Percentiles rank a stretch among this genome's conserved stretches.
Evolutionary conservation across 2,329 filamentous ascomycete species (phyloP).

Genomic region (Fusarium sarcochroum): DNA sequence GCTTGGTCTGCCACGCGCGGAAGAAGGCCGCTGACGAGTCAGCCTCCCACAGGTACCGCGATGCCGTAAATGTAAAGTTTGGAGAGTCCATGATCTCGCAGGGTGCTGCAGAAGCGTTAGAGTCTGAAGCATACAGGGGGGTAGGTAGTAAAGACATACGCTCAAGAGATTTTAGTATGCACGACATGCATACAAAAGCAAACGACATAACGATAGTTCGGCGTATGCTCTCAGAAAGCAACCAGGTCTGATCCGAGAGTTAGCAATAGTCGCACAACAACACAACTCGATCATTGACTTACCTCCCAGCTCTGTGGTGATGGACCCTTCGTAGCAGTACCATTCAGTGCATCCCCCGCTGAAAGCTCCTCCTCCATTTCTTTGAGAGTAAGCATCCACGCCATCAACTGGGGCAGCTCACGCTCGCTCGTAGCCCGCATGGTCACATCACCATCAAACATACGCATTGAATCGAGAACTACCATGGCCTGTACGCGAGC

Average conservation of each 20-base stretch:
- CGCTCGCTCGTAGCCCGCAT: slow-evolving; percentile 59
- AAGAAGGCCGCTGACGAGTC: slow-evolving; percentile 58
- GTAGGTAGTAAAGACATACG: slow-evolving; percentile 43
- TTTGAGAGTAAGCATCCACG: slow-evolving; percentile 56
- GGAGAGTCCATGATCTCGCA: slow-evolving; percentile 32
- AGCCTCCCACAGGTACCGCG: slow-evolving; percentile 61
- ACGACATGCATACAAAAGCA: slow-evolving; percentile 53
- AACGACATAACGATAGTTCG: slow-evolving; percentile 55
- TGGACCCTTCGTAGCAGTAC: slow-evolving; percentile 47
- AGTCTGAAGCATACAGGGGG: background rate
- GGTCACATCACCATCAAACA: slow-evolving; percentile 60
- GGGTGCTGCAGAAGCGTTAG: slow-evolving; percentile 31
- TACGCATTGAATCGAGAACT: slow-evolving; percentile 58
- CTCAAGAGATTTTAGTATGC: slow-evolving; percentile 52
- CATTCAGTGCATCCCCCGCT: slow-evolving; percentile 39
- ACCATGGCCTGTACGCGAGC: slow-evolving; percentile 60
- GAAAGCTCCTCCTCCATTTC: slow-evolving; percentile 54
- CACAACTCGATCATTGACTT: slow-evolving; percentile 7
- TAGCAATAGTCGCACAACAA: background rate
- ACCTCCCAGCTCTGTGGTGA: slow-evolving; percentile 61
- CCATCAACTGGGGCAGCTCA: slow-evolving; percentile 54
- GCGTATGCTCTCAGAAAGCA: slow-evolving; percentile 59
- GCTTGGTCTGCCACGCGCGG: slow-evolving; percentile 60
- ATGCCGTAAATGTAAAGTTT: slow-evolving; percentile 54
- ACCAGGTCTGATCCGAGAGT: slow-evolving; percentile 52